Percentiles rank a stretch among this genome's conserved stretches.
Conservation (phyloP, 2,329 filamentous ascomycete species). For the Ustulina deusta region DNA sequence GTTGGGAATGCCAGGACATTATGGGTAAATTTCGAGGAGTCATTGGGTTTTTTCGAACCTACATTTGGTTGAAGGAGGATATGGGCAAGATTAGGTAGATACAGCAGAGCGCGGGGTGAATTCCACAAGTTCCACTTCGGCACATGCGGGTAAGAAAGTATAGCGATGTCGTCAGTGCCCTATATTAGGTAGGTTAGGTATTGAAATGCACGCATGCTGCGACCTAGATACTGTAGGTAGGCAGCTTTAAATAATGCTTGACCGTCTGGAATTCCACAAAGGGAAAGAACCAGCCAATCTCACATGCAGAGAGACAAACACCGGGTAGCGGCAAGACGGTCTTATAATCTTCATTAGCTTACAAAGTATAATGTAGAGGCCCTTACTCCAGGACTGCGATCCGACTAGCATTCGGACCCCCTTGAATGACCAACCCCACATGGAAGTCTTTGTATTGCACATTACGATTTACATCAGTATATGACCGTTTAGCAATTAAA, state of each 20-base stretch:
- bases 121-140: no score
- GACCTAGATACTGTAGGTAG: background rate
- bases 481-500: background rate
- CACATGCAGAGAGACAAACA: background rate
- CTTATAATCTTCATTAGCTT: background rate
- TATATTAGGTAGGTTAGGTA: background rate
- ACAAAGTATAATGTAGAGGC: no score
- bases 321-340: constrained; percentile 21
- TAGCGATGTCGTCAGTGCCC: constrained; percentile 18
- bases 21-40: background rate
- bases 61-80: constrained; percentile 12
- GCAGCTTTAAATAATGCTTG: background rate
- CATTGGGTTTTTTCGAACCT: constrained; percentile 17
- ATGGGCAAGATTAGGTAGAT: background rate
- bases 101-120: constrained; percentile 32
- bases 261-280: background rate
- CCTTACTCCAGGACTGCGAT: no score
- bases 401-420: no score
- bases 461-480: background rate
- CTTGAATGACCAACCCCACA: background rate
- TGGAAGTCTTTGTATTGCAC: background rate
- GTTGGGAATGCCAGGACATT: background rate
- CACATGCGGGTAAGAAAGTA: no score
- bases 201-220: background rate
- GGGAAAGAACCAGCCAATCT: background rate